Conservation (phyloP, 2,329 filamentous ascomycete species). For the Aschersonia sp. region DNA sequence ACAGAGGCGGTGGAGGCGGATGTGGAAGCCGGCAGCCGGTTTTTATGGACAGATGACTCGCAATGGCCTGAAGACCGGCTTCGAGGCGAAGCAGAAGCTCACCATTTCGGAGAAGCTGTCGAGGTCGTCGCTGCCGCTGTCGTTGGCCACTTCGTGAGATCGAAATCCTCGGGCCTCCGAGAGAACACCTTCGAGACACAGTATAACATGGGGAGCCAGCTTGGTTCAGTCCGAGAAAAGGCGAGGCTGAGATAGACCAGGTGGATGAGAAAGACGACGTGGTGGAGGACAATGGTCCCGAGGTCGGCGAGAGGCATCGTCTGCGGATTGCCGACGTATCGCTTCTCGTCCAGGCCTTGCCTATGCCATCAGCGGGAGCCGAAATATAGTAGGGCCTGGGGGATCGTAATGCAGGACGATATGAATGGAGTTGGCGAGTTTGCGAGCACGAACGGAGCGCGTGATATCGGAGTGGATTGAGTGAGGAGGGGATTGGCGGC, state of each 20-base stretch:
- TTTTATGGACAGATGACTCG: no score
- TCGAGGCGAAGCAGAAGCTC: not conserved
- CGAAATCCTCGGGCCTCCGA: conserved; percentile 31
- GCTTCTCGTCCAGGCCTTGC: no score
- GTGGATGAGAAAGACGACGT: conserved; percentile 38
- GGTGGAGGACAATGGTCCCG: conserved; percentile 34
- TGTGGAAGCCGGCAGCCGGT: no score
- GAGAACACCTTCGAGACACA: conserved; percentile 32
- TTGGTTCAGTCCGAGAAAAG: conserved; percentile 32
- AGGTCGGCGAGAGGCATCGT: conserved; percentile 37
- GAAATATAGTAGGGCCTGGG: no score
- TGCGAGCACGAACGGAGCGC: no score
- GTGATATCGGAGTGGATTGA: no score
- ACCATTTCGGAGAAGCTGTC: not conserved
- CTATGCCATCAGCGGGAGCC: no score
- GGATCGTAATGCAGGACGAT: no score
- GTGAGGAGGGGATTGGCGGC: no score
- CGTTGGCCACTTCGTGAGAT: conserved; percentile 19
- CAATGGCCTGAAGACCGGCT: no score
- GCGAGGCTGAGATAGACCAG: conserved; percentile 38
- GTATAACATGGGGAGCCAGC: conserved; percentile 31
- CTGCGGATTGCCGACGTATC: not conserved
- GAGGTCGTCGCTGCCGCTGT: not conserved
- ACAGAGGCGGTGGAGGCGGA: no score
- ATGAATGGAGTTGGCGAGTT: no score